Conservation (phyloP, 345 rosid genomes). For the Eucalyptus pauciflora region DNA sequence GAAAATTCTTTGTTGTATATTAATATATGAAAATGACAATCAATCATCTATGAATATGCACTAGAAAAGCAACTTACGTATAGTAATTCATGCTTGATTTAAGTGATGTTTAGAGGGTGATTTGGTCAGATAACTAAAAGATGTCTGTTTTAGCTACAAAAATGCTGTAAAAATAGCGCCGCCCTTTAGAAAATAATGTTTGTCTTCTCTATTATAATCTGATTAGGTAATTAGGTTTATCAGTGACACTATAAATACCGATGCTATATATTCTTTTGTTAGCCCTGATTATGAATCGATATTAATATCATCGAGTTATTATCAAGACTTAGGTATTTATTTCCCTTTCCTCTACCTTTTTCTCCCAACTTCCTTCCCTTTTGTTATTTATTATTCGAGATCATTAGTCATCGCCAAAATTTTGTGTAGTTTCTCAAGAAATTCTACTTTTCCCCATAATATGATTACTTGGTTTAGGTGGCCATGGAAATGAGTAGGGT, state of each 20-base stretch:
- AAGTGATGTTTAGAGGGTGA: neutral
- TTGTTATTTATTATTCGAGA: neutral
- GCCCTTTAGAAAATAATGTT: neutral
- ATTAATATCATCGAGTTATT: neutral
- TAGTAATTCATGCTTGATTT: neutral
- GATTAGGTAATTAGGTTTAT: neutral
- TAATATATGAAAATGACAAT: neutral
- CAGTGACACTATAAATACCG: neutral
- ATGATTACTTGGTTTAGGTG: neutral
- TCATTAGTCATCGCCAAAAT: neutral
- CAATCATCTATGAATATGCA: neutral
- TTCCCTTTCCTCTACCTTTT: neutral
- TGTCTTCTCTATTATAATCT: neutral
- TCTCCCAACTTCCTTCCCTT: neutral
- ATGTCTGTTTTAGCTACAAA: neutral
- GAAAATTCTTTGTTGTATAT: neutral
- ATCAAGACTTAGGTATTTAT: too few species aligned
- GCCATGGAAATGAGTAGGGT: neutral
- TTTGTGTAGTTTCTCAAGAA: neutral
- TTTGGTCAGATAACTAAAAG: neutral
- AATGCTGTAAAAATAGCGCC: neutral
- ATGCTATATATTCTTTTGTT: neutral
- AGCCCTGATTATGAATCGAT: neutral
- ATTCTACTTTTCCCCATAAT: rapidly evolving
- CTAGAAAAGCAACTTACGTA: neutral